Base-by-base conservation (phyloP, 805 yeast genomes). In the Blastobotrys peoriensis region DNA sequence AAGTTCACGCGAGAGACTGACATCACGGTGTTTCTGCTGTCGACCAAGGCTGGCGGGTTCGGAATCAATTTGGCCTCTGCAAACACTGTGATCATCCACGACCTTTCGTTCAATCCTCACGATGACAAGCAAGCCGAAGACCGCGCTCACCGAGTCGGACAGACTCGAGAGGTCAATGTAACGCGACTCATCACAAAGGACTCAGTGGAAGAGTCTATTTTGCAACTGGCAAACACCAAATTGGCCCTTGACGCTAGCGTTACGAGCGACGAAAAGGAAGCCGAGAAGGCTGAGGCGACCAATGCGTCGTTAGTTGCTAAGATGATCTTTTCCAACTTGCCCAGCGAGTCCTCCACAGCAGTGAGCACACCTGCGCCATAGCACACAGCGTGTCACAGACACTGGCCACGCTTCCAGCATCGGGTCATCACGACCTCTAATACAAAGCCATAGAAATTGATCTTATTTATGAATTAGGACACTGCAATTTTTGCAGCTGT, bases 61-160 rank as follows among this genome's bases (percentile, higher is more conserved):
- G 99, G 99, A 46, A 93, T 93, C 65, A 93, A 93, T 59, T 73
- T 93, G 56, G 93, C 95, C 1, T 93, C 95, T 59, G 98, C 99
- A 5, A 91, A 87, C 60, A 79, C 82, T 49, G 98, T 93, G 2
- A 73, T 93, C 43, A 85, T 93, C 25, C 89, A 81, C 60, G 99
- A 93, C 61, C 91, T 88, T 61, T 82, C 94, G 41, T 93, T 93
- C 69, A 93, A 93, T 60, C 99, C 99, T 0, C 98, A 93, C 63
- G 98, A 93, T 62, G 99, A 93, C 60, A 84, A 84, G 60, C 99
- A 93, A 67, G 99, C 99, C 1, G 98, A 94, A 61, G 99, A 93
- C 64, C 78, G 99, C 60, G 96, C 98, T 0, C 99, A 93, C 63
- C 76, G 99, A 64, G 96, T 93, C 20, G 98, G 98, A 1, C 98